phyloP scores from a whole-genome alignment of 192 early-diverging fungal species.

The Radiomyces spectabilis region DNA sequence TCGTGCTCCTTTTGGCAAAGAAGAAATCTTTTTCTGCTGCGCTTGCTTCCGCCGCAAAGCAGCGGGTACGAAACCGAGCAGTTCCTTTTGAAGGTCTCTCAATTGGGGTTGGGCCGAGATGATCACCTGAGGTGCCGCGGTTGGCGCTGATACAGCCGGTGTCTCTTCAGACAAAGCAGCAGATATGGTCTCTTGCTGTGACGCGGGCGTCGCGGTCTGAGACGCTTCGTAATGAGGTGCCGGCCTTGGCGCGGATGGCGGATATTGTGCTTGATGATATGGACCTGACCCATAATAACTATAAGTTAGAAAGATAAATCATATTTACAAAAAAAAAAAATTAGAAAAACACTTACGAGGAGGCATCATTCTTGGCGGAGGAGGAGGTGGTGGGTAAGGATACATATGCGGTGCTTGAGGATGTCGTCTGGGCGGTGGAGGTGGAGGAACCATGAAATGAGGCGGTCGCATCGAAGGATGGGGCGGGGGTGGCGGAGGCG shows the following conservation, averaged over 20 bases:
- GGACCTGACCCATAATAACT: not conserved
- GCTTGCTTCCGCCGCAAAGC: constrained; percentile 47
- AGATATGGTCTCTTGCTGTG: too few species aligned
- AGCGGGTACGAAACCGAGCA: constrained; percentile 63
- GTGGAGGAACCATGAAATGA: constrained; percentile 9
- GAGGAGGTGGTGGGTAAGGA: constrained; percentile 9
- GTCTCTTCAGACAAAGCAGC: too few species aligned
- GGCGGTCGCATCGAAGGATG: constrained; percentile 8
- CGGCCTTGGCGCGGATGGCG: not conserved
- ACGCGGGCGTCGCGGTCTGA: not conserved
- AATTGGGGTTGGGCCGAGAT: constrained; percentile 73
- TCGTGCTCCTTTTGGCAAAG: constrained; percentile 41
- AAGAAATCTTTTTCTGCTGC: constrained; percentile 17
- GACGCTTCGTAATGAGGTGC: not conserved
- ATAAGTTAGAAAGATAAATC: not conserved
- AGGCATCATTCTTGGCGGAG: constrained; percentile 6
- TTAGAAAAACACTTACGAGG: not conserved
- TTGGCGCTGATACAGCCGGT: not conserved
- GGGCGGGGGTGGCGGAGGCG: constrained; percentile 8
- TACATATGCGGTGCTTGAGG: not conserved
- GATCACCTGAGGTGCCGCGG: constrained; percentile 28
- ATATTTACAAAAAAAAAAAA: constrained; percentile 1
- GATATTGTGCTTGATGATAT: not conserved
- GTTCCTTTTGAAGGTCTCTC: constrained; percentile 76
- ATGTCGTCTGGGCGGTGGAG: not conserved